phyloP scores from a whole-genome alignment of 306 rosid species.

The Oxytropis ochrocephala region DNA sequence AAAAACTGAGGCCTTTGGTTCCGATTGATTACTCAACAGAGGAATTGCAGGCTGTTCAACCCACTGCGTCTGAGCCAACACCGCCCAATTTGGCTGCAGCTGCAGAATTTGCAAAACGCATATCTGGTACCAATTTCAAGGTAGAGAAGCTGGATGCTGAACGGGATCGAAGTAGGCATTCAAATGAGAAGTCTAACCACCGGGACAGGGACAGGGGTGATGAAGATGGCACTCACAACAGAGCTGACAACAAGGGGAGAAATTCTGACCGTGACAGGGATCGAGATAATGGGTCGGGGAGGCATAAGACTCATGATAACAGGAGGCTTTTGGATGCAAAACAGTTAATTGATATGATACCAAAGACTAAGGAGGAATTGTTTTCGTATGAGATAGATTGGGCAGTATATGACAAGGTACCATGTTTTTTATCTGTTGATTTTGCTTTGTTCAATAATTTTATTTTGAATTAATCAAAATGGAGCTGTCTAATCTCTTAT shows the following conservation, averaged over 20 bases:
- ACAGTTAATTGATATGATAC: conserved; percentile 96
- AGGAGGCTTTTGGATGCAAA: conserved; percentile 84
- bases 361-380: conserved; percentile 93
- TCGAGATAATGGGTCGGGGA: conserved; percentile 58
- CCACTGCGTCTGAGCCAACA: conserved; percentile 52
- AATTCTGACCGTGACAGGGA: conserved; percentile 52
- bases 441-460: not conserved
- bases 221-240: conserved; percentile 53
- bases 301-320: conserved; percentile 58
- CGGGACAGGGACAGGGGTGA: conserved; percentile 71
- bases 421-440: not conserved
- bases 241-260: conserved; percentile 64
- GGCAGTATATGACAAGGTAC: conserved; percentile 86
- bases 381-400: conserved; percentile 90
- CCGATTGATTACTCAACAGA: conserved; percentile 98
- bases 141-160: conserved; percentile 73
- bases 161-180: conserved; percentile 76
- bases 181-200: conserved; percentile 59
- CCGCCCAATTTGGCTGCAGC: conserved; percentile 93
- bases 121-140: conserved; percentile 66
- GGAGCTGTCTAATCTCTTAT: not conserved
- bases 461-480: not conserved
- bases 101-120: conserved; percentile 93
- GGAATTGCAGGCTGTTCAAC: conserved; percentile 87
- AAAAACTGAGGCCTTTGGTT: conserved; percentile 96